Evolutionary conservation across 768 basidiomycete genomes (phyloP), one percentile per base, ranked within the genome.

Genomic region (Chiua virens): DNA sequence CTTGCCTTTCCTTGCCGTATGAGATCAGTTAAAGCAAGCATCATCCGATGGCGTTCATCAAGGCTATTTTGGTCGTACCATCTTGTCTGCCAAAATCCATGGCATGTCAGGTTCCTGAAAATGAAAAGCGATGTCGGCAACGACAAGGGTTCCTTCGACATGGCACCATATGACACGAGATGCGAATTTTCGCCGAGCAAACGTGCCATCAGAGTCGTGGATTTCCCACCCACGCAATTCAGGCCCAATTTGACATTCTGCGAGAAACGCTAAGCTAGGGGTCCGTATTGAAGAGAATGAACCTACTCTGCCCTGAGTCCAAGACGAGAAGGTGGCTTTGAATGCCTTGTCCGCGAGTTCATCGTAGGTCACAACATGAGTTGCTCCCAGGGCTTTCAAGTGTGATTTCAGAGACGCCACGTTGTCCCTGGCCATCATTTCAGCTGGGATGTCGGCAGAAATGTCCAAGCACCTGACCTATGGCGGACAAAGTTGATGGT

Each of bases 101-200:
- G 85, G 21, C 78, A 76, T 0, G 78, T 85, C 56, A 94, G 73
- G 65, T 90, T 87, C 56, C 85, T 90, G 76, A 95, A 95, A 53
- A 95, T 92, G 69, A 90, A 86, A 20, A 84, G 72, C 0, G 87
- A 87, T 0, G 88, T 85, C 2, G 92, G 87, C 20, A 95, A 65
- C 1, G 82, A 78, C 17, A 95, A 67, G 0, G 92, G 89, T 46
- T 86, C 77, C 63, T 87, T 92, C 1, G 92, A 87, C 92, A 95
- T 94, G 6, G 88, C 91, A 25, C 92, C 92, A 48, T 94, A 95
- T 0, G 92, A 90, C 8, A 93, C 85, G 13, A 93, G 76, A 55
- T 88, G 86, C 3, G 86, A 82, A 56, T 86, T 72, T 38, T 75
- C 69, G 22, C 85, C 86, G 0, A 95, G 73, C 8, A 87, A 71